Percentiles rank a stretch among this genome's conserved stretches.
phyloP scores from a whole-genome alignment of 2,329 filamentous ascomycete species.

The Lachnellula suecica region DNA sequence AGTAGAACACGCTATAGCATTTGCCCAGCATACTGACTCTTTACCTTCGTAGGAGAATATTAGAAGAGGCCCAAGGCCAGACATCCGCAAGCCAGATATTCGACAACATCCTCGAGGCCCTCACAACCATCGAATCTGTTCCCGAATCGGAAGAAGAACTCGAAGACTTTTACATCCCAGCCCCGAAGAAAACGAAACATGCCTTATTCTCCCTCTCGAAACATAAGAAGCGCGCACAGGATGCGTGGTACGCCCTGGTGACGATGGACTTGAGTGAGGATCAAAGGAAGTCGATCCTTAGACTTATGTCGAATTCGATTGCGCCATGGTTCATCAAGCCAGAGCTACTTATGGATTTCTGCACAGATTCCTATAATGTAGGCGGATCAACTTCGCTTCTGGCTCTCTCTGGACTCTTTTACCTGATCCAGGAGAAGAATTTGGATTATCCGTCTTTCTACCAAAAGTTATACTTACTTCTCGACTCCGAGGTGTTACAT shows the following conservation, averaged over 20 bases:
- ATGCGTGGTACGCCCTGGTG: constrained; percentile 82
- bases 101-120: constrained; percentile 58
- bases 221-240: constrained; percentile 79
- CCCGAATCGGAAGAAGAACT: constrained; percentile 67
- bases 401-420: constrained; percentile 89
- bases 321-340: constrained; percentile 87
- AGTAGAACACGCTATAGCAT: constrained; percentile 32
- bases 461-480: constrained; percentile 85
- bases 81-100: constrained; percentile 38
- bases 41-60: constrained; percentile 30
- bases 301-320: constrained; percentile 73
- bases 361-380: constrained; percentile 88
- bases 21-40: constrained; percentile 11
- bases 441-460: constrained; percentile 96
- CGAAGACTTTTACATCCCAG: constrained; percentile 64
- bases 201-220: constrained; percentile 62
- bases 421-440: constrained; percentile 90
- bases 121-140: constrained; percentile 68
- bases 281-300: constrained; percentile 77
- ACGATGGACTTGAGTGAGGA: constrained; percentile 64
- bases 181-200: constrained; percentile 67
- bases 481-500: constrained; percentile 83
- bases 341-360: constrained; percentile 90
- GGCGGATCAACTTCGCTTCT: constrained; percentile 86
- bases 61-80: constrained; percentile 34